Conservation (phyloP, 139 green algal species). For the Chlorella sorokiniana region DNA sequence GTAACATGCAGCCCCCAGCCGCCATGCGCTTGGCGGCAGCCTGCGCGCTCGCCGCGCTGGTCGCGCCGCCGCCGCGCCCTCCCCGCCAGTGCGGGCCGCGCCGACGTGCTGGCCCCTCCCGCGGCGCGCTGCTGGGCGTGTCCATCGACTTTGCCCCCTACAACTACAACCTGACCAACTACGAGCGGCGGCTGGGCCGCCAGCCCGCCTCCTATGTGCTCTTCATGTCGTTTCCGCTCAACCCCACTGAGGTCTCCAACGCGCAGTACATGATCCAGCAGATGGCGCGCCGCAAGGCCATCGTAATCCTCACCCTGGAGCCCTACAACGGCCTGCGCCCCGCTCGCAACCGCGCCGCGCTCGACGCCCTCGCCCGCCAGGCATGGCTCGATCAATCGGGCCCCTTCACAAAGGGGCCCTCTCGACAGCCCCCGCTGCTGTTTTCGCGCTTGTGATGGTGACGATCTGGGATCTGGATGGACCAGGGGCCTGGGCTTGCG, state of each 20-base stretch:
- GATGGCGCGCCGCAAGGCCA: background rate
- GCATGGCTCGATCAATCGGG: background rate
- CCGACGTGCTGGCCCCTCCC: no score
- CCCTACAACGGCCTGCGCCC: background rate
- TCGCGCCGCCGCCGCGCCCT: no score
- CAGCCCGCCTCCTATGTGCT: background rate
- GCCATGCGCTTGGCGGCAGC: no score
- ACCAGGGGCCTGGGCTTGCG: no score
- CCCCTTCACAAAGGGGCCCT: background rate
- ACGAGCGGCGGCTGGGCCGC: background rate
- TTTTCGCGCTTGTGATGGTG: no score
- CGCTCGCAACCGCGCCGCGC: no score
- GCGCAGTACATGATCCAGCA: background rate
- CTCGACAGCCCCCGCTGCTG: no score
- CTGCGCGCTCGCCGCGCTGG: no score
- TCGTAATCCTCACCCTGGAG: background rate
- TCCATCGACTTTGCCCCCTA: background rate
- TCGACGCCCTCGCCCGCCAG: no score
- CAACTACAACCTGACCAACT: background rate
- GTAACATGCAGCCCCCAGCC: no score
- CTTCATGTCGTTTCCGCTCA: background rate
- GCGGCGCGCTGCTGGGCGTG: background rate
- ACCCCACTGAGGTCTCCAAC: background rate
- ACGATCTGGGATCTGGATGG: no score
- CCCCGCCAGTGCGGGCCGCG: no score